Base-by-base conservation (phyloP, 768 basidiomycete genomes). In the Dioszegia crocea region DNA sequence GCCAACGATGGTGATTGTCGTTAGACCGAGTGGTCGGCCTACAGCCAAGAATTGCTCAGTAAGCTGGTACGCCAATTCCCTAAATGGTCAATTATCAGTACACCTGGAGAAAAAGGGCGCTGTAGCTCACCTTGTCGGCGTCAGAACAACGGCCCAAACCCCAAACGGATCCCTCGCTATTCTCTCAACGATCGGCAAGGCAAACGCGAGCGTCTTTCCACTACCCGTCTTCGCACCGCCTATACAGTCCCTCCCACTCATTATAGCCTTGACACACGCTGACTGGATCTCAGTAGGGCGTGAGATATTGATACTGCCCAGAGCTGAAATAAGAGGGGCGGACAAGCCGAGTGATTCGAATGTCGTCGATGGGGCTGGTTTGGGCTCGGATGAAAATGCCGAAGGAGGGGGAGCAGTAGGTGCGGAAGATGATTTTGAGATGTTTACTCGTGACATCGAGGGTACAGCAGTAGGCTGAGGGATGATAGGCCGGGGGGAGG, bases 141-240 rank as follows among this genome's bases (percentile, higher is more conserved):
- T 98, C 21, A 99, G 79, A 0, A 99, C 84, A 14, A 98, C 81
- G 0, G 91, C 91, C 75, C 87, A 98, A 44, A 98, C 88, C 1
- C 94, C 96, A 67, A 90, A 96, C 0, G 96, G 94, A 77, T 98
- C 94, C 4, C 82, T 79, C 0, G 88, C 85, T 30, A 99, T 82
- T 67, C 84, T 84, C 75, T 99, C 91, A 6, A 98, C 80, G 56
- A 98, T 97, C 4, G 96, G 96, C 4, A 97, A 78, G 0, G 94
- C 96, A 66, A 99, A 99, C 0, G 96, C 93, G 59, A 99, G 85
- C 0, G 96, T 99, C 79, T 99, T 99, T 68, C 94, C 94, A 1
- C 90, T 92, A 52, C 96, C 96, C 0, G 96, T 99, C 79, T 97
- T 93, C 0, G 96, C 92, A 63, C 94, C 92, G 10, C 96, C 96